Conservation (phyloP, 768 basidiomycete genomes). For the Psilocybe tampanensis region DNA sequence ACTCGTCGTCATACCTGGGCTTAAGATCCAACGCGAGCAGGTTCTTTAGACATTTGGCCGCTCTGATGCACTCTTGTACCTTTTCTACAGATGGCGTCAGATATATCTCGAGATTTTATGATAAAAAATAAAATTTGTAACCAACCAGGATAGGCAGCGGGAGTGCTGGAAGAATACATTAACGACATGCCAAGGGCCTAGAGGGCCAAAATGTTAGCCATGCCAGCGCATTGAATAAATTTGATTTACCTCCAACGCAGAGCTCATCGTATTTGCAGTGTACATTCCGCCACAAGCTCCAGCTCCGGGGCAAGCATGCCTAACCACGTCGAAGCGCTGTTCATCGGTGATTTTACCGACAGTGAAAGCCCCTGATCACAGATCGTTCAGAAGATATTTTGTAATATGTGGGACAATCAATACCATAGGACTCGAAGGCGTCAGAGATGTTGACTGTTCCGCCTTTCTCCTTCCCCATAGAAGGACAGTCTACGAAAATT, state of each 20-base stretch:
- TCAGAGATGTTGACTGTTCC: constrained; percentile 84
- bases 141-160: constrained; percentile 72
- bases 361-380: constrained; percentile 63
- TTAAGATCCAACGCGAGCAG: constrained; percentile 80
- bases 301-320: constrained; percentile 82
- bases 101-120: not conserved
- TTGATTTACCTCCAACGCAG: constrained; percentile 61
- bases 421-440: constrained; percentile 84
- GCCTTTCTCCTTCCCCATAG: constrained; percentile 77
- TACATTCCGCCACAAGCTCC: constrained; percentile 92
- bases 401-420: not conserved
- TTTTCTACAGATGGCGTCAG: constrained; percentile 52
- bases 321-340: constrained; percentile 82
- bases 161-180: constrained; percentile 80
- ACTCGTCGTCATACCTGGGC: constrained; percentile 51
- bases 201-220: not conserved
- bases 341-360: constrained; percentile 80
- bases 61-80: constrained; percentile 78
- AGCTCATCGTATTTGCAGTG: constrained; percentile 91
- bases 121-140: constrained; percentile 2
- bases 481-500: constrained; percentile 62
- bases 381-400: not conserved
- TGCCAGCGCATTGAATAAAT: not conserved
- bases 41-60: constrained; percentile 74
- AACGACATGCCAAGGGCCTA: constrained; percentile 80